Evolutionary conservation across 345 rosid species (phyloP).

Genomic region (Mangifera indica): DNA sequence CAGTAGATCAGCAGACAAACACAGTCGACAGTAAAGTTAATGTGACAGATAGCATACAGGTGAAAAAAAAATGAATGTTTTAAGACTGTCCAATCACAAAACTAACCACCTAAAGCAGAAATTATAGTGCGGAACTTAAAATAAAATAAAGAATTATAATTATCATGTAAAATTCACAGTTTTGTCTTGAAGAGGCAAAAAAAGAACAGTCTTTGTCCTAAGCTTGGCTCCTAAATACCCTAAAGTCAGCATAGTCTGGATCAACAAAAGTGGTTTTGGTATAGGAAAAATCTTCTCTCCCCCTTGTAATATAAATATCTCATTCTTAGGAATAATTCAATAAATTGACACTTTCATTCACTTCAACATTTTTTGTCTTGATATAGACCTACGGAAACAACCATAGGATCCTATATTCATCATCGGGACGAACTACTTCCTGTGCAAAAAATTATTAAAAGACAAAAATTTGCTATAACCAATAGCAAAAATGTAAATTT

Average conservation of each 20-base stretch:
- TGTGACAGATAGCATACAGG: not conserved
- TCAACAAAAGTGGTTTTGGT: too few species aligned
- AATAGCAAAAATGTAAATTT: too few species aligned
- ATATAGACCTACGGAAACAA: too few species aligned
- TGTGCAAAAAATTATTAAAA: too few species aligned
- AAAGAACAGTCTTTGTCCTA: not conserved
- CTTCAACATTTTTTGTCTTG: too few species aligned
- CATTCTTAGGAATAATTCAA: too few species aligned
- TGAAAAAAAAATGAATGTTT: not conserved
- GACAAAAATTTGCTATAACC: too few species aligned
- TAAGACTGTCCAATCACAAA: not conserved
- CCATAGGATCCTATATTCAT: too few species aligned
- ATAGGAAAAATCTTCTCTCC: too few species aligned
- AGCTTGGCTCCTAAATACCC: not conserved
- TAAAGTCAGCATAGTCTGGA: not conserved
- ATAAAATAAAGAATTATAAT: not conserved
- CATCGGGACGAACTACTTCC: too few species aligned
- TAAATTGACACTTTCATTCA: too few species aligned
- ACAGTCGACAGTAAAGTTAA: conserved; percentile 3
- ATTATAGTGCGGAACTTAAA: not conserved
- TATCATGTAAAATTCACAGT: not conserved
- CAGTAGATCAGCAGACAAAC: conserved; percentile 16
- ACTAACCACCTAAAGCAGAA: not conserved
- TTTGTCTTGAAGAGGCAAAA: not conserved
- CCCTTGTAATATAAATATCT: too few species aligned